Base-by-base conservation (phyloP, 2,329 filamentous ascomycete species). In the Magnaporthales sp. region DNA sequence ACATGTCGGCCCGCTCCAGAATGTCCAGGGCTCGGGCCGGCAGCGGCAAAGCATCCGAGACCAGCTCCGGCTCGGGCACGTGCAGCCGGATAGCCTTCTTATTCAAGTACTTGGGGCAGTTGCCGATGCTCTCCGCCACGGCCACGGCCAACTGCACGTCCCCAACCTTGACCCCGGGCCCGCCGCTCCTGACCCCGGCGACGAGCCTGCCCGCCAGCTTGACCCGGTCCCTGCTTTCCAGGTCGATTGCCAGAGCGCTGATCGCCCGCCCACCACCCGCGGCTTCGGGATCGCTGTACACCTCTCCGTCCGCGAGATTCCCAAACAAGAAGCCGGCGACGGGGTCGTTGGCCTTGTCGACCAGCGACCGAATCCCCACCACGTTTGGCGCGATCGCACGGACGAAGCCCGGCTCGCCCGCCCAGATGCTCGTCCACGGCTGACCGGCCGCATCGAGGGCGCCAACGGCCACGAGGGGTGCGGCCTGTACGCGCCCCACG, bases 81-180 rank as follows among this genome's bases (percentile, higher is more conserved):
- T 84, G 82, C 5, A 84, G 81, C 2, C 77, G 73, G 54, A 96
- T 86, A 1, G 80, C 78, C 74, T 91, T 93, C 72, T 86, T 86
- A 75, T 94, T 95, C 38, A 96, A 74, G 72, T 96, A 96, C 76
- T 96, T 96, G 1, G 92, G 92, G 72, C 92, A 96, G 71, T 95
- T 96, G 0, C 91, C 89, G 78, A 96, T 73, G 70, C 87, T 90
- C 75, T 91, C 89, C 32, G 89, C 84, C 67, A 96, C 86, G 56
- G 84, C 83, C 61, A 92, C 80, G 15, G 89, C 87, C 46, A 94
- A 77, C 75, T 84, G 81, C 60, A 82, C 71, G 5, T 78, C 75
- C 8, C 70, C 74, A 5, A 73, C 73, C 22, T 60, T 2, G 3
- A 72, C 74, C 13, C 68, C 72, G 6, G 69, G 70, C 3, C 75